Percentiles rank a stretch among this genome's conserved stretches.
phyloP scores from a whole-genome alignment of 2,329 filamentous ascomycete species.

The Lachnellula hyalina region DNA sequence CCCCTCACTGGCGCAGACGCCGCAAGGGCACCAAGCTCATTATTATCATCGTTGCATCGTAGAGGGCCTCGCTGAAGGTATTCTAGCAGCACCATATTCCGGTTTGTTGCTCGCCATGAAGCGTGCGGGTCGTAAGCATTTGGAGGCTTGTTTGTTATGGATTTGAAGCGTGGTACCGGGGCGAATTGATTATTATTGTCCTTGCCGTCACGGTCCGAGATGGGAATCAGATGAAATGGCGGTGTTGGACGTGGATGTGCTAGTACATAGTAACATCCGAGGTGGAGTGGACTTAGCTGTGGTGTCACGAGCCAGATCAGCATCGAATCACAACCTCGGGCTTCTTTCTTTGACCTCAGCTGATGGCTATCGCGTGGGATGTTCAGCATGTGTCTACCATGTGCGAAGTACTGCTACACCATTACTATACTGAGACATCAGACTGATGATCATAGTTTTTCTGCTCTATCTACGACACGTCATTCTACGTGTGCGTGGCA shows the following conservation, averaged over 20 bases:
- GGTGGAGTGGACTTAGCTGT: no score
- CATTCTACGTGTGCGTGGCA: neutral
- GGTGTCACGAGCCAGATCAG: neutral
- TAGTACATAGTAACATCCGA: no score
- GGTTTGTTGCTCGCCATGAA: slow-evolving; percentile 18
- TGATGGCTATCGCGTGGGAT: neutral
- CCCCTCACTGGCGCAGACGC: slow-evolving; percentile 14
- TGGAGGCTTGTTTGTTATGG: neutral
- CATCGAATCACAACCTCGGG: neutral
- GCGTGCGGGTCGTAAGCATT: neutral
- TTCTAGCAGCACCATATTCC: slow-evolving; percentile 27
- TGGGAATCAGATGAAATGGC: neutral
- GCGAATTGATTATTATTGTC: no score
- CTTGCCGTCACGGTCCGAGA: no score
- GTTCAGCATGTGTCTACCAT: neutral
- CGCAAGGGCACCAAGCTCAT: slow-evolving; percentile 8
- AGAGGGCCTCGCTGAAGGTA: slow-evolving; percentile 20
- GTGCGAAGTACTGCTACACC: neutral
- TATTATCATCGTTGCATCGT: slow-evolving; percentile 18
- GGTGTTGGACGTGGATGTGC: neutral
- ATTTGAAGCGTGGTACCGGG: neutral
- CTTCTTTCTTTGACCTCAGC: neutral
- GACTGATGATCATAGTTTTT: neutral
- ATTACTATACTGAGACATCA: neutral
- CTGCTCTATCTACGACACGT: neutral